Evolutionary conservation across 805 yeast species (phyloP), one percentile per base, ranked within the genome.

Genomic region (Candida pini): DNA sequence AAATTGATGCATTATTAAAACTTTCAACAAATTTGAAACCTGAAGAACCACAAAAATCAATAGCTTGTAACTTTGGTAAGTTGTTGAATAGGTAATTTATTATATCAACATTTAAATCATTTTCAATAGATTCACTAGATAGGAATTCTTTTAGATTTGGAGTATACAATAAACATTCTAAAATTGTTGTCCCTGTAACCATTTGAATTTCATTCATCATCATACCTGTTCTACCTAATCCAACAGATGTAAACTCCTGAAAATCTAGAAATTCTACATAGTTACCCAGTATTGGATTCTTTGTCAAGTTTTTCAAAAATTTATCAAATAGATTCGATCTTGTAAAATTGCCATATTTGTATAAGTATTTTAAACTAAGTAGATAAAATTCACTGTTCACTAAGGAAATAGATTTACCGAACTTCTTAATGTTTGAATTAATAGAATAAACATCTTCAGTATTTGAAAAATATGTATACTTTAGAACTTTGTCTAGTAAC

Each of bases 201-300:
- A 85, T 84, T 58, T 88, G 94, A 47, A 88, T 88, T 58, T 84
- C 94, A 57, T 76, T 80, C 60, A 84, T 89, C 95, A 88, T 88
- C 47, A 81, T 72, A 9, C 84, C 86, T 0, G 96, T 83, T 44
- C 96, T 68, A 2, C 96, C 96, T 31, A 88, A 67, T 0, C 96
- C 96, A 31, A 89, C 78, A 0, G 90, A 80, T 2, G 96, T 87
- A 58, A 88, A 81, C 47, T 84, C 90, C 50, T 84, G 83, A 49
- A 88, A 89, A 62, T 88, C 96, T 47, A 89, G 71, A 34, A 80
- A 77, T 47, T 78, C 77, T 15, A 85, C 90, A 43, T 71, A 73
- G 40, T 68, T 72, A 13, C 81, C 80, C 31, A 79, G 59, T 28
- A 64, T 60, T 3, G 65, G 61, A 34, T 64, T 62, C n/a, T 58